These are phyloP conservation scores for Suillus placidus DNA, from an alignment of 768 basidiomycete species.

Conservation along the genomic window DNA sequence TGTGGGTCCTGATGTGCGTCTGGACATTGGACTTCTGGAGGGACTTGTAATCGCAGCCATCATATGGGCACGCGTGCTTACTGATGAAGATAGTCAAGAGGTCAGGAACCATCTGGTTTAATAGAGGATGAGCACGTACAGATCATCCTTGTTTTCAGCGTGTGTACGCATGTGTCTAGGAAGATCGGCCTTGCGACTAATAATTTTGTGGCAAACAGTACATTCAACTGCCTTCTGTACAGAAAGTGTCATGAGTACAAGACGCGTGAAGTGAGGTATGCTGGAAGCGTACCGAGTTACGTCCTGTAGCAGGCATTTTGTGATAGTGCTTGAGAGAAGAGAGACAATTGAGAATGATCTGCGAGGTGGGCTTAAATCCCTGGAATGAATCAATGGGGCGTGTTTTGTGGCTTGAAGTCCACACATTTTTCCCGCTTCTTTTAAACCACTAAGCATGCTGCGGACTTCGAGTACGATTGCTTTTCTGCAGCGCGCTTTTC, in stretches of 20 bases:
- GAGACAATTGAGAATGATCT: background rate
- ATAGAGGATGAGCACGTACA: slow-evolving; percentile 20
- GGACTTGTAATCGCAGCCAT: slow-evolving; percentile 23
- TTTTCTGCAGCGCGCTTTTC: slow-evolving; percentile 20
- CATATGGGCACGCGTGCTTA: slow-evolving; percentile 25
- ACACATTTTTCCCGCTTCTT: slow-evolving; percentile 15
- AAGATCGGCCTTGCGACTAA: slow-evolving; percentile 31
- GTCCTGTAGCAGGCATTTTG: slow-evolving; percentile 12
- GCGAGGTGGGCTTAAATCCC: background rate
- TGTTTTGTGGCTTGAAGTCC: slow-evolving; percentile 6
- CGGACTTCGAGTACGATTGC: slow-evolving; percentile 29
- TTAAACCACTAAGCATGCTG: slow-evolving; percentile 24
- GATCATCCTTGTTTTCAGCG: slow-evolving; percentile 20
- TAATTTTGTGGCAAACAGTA: slow-evolving; percentile 12
- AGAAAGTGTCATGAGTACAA: background rate
- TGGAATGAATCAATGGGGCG: slow-evolving; percentile 3
- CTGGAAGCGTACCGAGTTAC: slow-evolving; percentile 12
- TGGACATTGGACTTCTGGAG: slow-evolving; percentile 33
- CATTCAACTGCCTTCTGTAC: slow-evolving; percentile 19
- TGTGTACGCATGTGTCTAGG: slow-evolving; percentile 32
- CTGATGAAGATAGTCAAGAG: slow-evolving; percentile 20
- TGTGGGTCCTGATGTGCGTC: slow-evolving; percentile 31
- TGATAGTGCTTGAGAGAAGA: background rate
- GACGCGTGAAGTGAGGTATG: background rate
- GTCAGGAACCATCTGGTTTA: background rate